Conservation (phyloP, 768 basidiomycete species). For the Dictyophora rubrovolvata region DNA sequence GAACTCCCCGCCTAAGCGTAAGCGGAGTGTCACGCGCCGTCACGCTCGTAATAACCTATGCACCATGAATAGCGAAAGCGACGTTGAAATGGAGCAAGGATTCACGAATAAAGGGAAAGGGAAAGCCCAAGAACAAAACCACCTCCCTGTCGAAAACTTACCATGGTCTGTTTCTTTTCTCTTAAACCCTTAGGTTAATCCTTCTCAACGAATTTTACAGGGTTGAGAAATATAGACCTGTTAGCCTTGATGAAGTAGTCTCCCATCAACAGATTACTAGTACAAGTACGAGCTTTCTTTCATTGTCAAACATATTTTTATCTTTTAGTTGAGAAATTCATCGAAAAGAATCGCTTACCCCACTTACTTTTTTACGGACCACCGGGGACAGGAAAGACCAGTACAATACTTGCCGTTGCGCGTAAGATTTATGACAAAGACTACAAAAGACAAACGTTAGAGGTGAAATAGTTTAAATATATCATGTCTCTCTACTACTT, state of each 20-base stretch:
- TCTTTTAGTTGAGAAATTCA: conserved; percentile 83
- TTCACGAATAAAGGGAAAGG: conserved; percentile 57
- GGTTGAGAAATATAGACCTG: conserved; percentile 98
- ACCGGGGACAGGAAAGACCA: conserved; percentile 97
- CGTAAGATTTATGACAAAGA: conserved; percentile 84
- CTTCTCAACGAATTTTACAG: conserved; percentile 28
- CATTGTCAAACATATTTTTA: conserved; percentile 5
- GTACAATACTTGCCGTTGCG: conserved; percentile 92
- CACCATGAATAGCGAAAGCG: conserved; percentile 34
- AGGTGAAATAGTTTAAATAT: conserved; percentile 38
- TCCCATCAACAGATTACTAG: conserved; percentile 92
- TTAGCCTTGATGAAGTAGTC: conserved; percentile 86
- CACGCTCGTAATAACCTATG: background rate
- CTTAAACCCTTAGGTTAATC: background rate
- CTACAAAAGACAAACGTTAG: conserved; percentile 87
- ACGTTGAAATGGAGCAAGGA: conserved; percentile 34
- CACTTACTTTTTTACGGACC: conserved; percentile 97
- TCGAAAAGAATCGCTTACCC: conserved; percentile 86
- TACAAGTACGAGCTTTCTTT: conserved; percentile 57
- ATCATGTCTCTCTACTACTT: background rate
- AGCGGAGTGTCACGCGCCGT: conserved; percentile 2
- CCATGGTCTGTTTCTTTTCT: conserved; percentile 55
- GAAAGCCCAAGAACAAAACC: conserved; percentile 41
- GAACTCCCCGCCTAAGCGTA: too few species aligned
- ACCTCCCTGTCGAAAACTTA: conserved; percentile 50